A percentile compares a stretch with the other conserved stretches of the same genome.
Conservation (phyloP, 768 basidiomycete species). For the Termitomyces sp. region DNA sequence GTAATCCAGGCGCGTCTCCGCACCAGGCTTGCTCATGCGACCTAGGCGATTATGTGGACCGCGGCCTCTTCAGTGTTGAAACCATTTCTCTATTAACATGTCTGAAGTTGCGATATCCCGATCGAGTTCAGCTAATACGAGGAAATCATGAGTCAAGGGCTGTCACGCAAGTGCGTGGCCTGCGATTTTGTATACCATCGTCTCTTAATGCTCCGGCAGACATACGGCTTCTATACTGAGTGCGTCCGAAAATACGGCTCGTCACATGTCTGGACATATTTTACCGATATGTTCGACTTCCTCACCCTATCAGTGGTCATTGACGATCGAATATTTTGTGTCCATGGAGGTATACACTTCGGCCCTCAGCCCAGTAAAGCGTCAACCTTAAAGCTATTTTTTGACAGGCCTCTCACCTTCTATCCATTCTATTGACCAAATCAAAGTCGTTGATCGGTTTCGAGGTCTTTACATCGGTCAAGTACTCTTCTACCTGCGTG, state of each 20-base stretch:
- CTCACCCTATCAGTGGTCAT: constrained; percentile 96
- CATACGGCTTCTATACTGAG: constrained; percentile 98
- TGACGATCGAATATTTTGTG: constrained; percentile 98
- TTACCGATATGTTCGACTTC: constrained; percentile 99
- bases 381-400: constrained; percentile 10
- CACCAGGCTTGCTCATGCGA: constrained; percentile 12
- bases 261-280: constrained; percentile 97
- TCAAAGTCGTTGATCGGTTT: constrained; percentile 98
- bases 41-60: constrained; percentile 96
- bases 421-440: constrained; percentile 98
- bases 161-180: constrained; percentile 83
- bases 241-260: constrained; percentile 97
- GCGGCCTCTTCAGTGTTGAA: constrained; percentile 96
- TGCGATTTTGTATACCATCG: constrained; percentile 14
- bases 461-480: constrained; percentile 52
- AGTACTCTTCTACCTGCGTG: constrained; percentile 15
- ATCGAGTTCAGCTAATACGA: constrained; percentile 92
- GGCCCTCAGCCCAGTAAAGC: constrained; percentile 4
- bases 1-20: background rate
- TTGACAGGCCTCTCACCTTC: constrained; percentile 86
- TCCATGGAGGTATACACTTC: constrained; percentile 78
- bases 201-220: constrained; percentile 45
- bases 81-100: constrained; percentile 97
- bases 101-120: constrained; percentile 94
- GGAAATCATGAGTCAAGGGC: constrained; percentile 98